A percentile compares a stretch with the other conserved stretches of the same genome.
These are phyloP conservation scores for Orbilia blumenaviensis DNA, from an alignment of 2,329 filamentous ascomycete genomes.

Conservation along the genomic window DNA sequence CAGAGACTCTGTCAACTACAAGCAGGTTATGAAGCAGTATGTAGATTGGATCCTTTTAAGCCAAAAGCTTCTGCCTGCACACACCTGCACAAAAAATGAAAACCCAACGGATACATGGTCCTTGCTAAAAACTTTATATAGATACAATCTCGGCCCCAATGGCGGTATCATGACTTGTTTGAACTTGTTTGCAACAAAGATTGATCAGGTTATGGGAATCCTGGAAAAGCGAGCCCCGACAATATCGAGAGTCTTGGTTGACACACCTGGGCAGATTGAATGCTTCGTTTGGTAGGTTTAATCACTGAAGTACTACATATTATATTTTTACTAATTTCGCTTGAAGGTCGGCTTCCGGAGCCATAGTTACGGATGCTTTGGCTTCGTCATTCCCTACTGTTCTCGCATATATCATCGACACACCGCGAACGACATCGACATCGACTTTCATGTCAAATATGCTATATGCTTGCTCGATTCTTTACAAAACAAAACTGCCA, in stretches of 20 bases:
- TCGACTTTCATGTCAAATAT: conserved; percentile 99
- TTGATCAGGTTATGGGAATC: conserved; percentile 89
- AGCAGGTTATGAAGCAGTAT: conserved; percentile 99
- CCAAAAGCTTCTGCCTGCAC: too few species aligned
- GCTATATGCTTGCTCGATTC: conserved; percentile 97
- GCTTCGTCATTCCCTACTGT: conserved; percentile 96
- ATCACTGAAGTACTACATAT: neutral
- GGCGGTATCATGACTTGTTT: conserved; percentile 94
- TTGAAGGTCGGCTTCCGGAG: conserved; percentile 73
- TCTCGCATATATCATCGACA: conserved; percentile 83
- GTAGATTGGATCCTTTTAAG: conserved; percentile 27
- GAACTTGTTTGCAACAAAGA: conserved; percentile 97
- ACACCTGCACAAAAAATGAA: too few species aligned
- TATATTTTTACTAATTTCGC: neutral
- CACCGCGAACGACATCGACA: conserved; percentile 88
- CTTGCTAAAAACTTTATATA: neutral
- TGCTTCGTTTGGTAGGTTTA: conserved; percentile 89
- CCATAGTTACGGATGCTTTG: conserved; percentile 89
- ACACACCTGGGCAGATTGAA: conserved; percentile 97
- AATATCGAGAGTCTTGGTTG: conserved; percentile 86
- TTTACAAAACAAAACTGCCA: conserved; percentile 97
- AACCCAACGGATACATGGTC: neutral
- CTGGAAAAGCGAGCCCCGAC: conserved; percentile 87
- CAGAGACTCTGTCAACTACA: conserved; percentile 98
- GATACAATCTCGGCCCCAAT: conserved; percentile 85